Percentiles rank a stretch among this genome's conserved stretches.
Evolutionary conservation across 1,284 basidiomycete genomes (phyloP).

Genomic region (Cutaneotrichosporon sp.): DNA sequence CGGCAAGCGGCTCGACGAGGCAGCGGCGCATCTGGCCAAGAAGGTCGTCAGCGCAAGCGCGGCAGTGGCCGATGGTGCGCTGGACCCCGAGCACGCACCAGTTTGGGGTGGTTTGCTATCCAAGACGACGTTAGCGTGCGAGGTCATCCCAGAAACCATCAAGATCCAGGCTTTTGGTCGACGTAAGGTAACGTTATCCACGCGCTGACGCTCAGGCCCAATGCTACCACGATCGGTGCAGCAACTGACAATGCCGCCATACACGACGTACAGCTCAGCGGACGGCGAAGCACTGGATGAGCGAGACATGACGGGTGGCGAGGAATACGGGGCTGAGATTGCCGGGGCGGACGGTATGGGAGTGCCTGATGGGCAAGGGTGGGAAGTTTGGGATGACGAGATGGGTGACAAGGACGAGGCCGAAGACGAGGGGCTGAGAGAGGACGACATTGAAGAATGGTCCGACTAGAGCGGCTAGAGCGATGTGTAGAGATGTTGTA

Average conservation of each 20-base stretch:
- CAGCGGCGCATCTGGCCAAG: conserved; percentile 38
- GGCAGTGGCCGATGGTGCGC: conserved; percentile 21
- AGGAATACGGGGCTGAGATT: conserved; percentile 10
- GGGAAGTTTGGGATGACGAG: conserved; percentile 16
- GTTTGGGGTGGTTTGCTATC: conserved; percentile 41
- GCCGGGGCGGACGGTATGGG: conserved; percentile 25
- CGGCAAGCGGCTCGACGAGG: conserved; percentile 43
- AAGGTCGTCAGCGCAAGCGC: conserved; percentile 22
- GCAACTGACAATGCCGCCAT: conserved; percentile 33
- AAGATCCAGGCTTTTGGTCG: conserved; percentile 40
- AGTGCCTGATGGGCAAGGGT: conserved; percentile 16
- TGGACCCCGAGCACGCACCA: conserved; percentile 19
- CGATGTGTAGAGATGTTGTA: neutral
- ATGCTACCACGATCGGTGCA: conserved; percentile 39
- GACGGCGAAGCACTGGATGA: conserved; percentile 9
- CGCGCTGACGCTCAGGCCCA: conserved; percentile 26
- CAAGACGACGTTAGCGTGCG: conserved; percentile 37
- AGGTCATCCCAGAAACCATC: conserved; percentile 51
- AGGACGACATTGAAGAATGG: conserved; percentile 27
- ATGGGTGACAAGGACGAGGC: neutral
- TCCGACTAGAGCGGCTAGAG: neutral
- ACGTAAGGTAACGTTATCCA: conserved; percentile 12
- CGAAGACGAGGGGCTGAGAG: conserved; percentile 14
- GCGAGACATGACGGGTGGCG: conserved; percentile 6
- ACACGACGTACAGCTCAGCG: neutral